Conservation (phyloP, 768 basidiomycete genomes). For the Scleroderma bovista region DNA sequence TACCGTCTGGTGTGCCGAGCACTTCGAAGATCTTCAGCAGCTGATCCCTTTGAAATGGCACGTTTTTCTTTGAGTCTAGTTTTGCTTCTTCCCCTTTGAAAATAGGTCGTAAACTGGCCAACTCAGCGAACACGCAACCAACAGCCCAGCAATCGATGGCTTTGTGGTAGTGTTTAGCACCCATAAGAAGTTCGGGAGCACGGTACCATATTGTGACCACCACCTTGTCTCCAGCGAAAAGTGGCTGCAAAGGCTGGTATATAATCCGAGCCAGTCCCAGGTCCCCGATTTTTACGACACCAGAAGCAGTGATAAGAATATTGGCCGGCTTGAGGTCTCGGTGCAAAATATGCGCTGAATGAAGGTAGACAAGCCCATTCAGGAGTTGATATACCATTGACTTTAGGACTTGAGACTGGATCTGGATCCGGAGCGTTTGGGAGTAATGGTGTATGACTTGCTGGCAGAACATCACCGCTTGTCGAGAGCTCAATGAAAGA, state of each 20-base stretch:
- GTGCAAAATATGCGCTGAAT: conserved; percentile 91
- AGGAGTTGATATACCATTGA: conserved; percentile 91
- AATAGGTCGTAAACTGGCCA: conserved; percentile 89
- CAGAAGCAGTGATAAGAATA: conserved; percentile 86
- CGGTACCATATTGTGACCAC: conserved; percentile 99
- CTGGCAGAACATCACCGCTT: conserved; percentile 33
- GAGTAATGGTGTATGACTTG: conserved; percentile 99
- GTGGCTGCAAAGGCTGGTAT: conserved; percentile 84
- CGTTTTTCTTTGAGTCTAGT: conserved; percentile 92
- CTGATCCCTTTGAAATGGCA: conserved; percentile 96
- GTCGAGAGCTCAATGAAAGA: neutral
- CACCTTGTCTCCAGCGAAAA: conserved; percentile 94
- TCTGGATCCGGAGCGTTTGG: conserved; percentile 74
- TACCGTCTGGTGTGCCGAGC: conserved; percentile 82
- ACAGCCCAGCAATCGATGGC: conserved; percentile 97
- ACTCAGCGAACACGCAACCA: conserved; percentile 95
- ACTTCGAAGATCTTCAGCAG: conserved; percentile 95
- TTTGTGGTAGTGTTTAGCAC: conserved; percentile 96
- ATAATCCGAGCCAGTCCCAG: conserved; percentile 89
- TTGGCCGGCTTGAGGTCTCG: conserved; percentile 98
- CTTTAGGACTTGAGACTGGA: conserved; percentile 78
- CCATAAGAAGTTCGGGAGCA: conserved; percentile 91
- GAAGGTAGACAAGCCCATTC: conserved; percentile 92
- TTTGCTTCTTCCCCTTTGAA: conserved; percentile 99
- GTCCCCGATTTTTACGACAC: conserved; percentile 98